These are phyloP conservation scores for Thecaphora thlaspeos DNA, from an alignment of 1,284 basidiomycete species.

Conservation along the genomic window DNA sequence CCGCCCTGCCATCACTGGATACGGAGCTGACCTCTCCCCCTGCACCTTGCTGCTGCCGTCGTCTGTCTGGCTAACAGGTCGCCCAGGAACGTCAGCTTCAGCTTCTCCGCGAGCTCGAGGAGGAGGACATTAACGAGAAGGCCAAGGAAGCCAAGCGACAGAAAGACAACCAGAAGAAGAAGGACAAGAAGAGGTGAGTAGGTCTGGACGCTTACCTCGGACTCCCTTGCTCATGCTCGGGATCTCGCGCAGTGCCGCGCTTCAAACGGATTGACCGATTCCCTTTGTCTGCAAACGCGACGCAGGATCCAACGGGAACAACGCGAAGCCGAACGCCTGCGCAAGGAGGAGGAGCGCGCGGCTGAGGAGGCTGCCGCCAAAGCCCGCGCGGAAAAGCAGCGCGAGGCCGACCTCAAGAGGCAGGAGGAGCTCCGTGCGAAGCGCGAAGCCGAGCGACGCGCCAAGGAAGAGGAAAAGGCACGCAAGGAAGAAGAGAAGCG, in stretches of 20 bases:
- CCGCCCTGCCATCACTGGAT: too few species aligned
- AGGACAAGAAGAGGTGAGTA: slow-evolving; percentile 85
- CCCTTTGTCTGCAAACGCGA: too few species aligned
- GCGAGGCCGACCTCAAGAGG: slow-evolving; percentile 57
- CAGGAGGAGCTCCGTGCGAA: slow-evolving; percentile 71
- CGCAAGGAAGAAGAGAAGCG: slow-evolving; percentile 63
- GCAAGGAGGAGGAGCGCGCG: slow-evolving; percentile 66
- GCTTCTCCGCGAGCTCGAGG: slow-evolving; percentile 81
- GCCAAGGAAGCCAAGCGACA: slow-evolving; percentile 91
- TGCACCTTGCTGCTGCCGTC: background rate
- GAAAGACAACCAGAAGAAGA: slow-evolving; percentile 96
- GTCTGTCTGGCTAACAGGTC: too few species aligned
- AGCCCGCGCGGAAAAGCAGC: slow-evolving; percentile 68
- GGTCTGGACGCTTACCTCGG: background rate
- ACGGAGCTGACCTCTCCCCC: too few species aligned
- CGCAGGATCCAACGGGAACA: slow-evolving; percentile 80
- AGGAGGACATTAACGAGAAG: slow-evolving; percentile 75
- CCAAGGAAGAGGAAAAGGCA: slow-evolving; percentile 61
- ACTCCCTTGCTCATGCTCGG: too few species aligned
- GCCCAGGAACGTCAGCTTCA: slow-evolving; percentile 85
- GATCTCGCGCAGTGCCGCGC: too few species aligned
- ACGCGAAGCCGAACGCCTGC: slow-evolving; percentile 81
- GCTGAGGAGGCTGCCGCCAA: slow-evolving; percentile 63
- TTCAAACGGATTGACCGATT: too few species aligned
- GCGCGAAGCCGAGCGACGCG: slow-evolving; percentile 61